Conservation (phyloP, 768 basidiomycete genomes). For the Rhizopogon sp. region DNA sequence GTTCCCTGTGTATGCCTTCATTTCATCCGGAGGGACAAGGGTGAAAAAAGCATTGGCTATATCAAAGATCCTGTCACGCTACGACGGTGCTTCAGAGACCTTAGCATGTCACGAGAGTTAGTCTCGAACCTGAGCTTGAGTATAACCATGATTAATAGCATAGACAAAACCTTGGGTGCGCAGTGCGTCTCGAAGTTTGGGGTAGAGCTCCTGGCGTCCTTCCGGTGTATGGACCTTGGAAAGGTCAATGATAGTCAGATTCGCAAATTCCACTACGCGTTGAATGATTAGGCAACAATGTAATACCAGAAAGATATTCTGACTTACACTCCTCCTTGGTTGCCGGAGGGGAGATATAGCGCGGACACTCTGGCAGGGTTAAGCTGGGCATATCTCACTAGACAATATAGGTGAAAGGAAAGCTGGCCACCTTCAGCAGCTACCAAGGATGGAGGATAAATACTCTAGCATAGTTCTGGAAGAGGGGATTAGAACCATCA, state of each 20-base stretch:
- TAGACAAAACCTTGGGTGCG: slow-evolving; percentile 38
- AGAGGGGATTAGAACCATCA: too few species aligned
- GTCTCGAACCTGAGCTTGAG: slow-evolving; percentile 30
- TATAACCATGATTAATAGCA: slow-evolving; percentile 44
- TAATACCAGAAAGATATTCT: neutral
- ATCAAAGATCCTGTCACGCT: slow-evolving; percentile 43
- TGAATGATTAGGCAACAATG: neutral
- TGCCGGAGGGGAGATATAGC: neutral
- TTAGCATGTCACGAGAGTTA: neutral
- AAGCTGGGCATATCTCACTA: neutral
- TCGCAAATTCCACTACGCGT: neutral
- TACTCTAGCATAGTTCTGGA: too few species aligned
- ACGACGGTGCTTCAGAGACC: neutral
- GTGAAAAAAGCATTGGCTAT: slow-evolving; percentile 42
- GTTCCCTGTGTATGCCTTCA: slow-evolving; percentile 30
- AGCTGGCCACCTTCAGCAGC: too few species aligned
- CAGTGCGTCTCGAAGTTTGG: neutral
- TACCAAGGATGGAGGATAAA: too few species aligned
- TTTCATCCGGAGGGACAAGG: slow-evolving; percentile 36
- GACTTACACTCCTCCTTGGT: neutral
- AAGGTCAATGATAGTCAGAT: neutral
- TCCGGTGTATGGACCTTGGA: neutral
- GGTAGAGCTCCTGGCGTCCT: slow-evolving; percentile 1
- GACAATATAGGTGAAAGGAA: neutral
- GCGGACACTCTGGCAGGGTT: neutral